Evolutionary conservation across 2,329 filamentous ascomycete genomes (phyloP), one percentile per base, ranked within the genome.

Genomic region (Ophiostoma populinum): DNA sequence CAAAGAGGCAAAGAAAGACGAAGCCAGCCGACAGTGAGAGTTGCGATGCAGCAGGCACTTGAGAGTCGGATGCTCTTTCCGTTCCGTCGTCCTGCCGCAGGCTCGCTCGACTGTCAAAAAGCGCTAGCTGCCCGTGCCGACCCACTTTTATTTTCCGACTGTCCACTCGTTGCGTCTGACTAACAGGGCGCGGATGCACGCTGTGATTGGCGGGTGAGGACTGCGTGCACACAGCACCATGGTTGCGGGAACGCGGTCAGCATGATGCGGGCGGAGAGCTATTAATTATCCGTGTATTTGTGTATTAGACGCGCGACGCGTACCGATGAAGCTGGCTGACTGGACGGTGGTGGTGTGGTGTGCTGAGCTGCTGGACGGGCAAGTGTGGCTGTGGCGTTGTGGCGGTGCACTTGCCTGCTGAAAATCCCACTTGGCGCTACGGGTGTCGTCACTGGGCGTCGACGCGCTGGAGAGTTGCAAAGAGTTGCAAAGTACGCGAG

Each of bases 61-160:
- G n/a, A n/a, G n/a, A n/a, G n/a, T n/a, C n/a, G n/a, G n/a, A n/a
- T n/a, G n/a, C n/a, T 18, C 3, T 6, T 12, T 31, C 16, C 21
- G 27, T 30, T 12, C 8, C 16, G 25, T 26, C 18, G n/a, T 21
- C 29, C 19, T 31, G 29, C 29, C n/a, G n/a, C n/a, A n/a, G n/a
- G n/a, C n/a, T n/a, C n/a, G n/a, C n/a, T n/a, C n/a, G n/a, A n/a
- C n/a, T n/a, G n/a, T n/a, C n/a, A n/a, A 34, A 39, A 39, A 26
- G 26, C 37, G 37, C 25, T 34, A 24, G 22, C 26, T 39, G 32
- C 29, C 33, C 24, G 25, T 24, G 20, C 19, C 18, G 24, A 18
- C 32, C 24, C 4, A 17, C 25, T 32, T 16, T 26, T 17, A 18
- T 26, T 21, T 27, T 30, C 36, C 16, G 18, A 7, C 30, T n/a